Conservation (phyloP, 2,329 filamentous ascomycete species). For the Penicillium sumatraense region DNA sequence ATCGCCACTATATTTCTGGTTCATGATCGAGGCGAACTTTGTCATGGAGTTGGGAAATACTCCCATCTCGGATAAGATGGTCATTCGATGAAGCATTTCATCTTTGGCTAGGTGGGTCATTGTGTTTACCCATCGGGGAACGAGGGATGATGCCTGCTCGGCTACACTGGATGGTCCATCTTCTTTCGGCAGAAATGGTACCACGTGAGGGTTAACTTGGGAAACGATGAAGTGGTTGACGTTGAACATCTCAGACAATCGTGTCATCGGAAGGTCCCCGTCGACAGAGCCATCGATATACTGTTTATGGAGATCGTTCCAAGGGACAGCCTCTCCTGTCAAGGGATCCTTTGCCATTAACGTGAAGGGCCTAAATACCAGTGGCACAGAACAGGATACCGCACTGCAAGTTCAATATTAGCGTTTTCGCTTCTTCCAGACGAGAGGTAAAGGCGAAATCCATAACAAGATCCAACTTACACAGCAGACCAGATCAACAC, state of each 20-base stretch:
- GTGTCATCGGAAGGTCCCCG: conserved; percentile 89
- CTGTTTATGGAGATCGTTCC: conserved; percentile 82
- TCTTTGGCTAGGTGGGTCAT: conserved; percentile 75
- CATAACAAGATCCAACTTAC: conserved; percentile 47
- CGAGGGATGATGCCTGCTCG: conserved; percentile 36
- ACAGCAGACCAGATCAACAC: conserved; percentile 97
- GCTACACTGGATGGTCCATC: conserved; percentile 51
- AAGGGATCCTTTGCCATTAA: conserved; percentile 83
- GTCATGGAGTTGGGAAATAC: conserved; percentile 78
- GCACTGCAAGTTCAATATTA: conserved; percentile 51
- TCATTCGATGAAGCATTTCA: conserved; percentile 79
- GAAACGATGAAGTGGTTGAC: conserved; percentile 98
- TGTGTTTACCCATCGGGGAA: conserved; percentile 64
- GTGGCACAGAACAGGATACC: conserved; percentile 90
- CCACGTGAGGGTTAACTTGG: conserved; percentile 92
- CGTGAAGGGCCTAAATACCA: conserved; percentile 79
- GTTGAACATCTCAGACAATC: conserved; percentile 93
- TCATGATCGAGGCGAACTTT: conserved; percentile 79
- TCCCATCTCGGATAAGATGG: conserved; percentile 78
- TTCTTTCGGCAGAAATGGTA: conserved; percentile 80
- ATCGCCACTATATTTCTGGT: conserved; percentile 90
- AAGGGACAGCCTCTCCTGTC: conserved; percentile 76
- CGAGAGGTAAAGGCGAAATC: neutral
- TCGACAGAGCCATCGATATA: conserved; percentile 97
- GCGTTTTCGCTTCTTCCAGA: neutral